A percentile compares a stretch with the other conserved stretches of the same genome.
Conservation (phyloP, 805 yeast genomes). For the Candida wancherniae region DNA sequence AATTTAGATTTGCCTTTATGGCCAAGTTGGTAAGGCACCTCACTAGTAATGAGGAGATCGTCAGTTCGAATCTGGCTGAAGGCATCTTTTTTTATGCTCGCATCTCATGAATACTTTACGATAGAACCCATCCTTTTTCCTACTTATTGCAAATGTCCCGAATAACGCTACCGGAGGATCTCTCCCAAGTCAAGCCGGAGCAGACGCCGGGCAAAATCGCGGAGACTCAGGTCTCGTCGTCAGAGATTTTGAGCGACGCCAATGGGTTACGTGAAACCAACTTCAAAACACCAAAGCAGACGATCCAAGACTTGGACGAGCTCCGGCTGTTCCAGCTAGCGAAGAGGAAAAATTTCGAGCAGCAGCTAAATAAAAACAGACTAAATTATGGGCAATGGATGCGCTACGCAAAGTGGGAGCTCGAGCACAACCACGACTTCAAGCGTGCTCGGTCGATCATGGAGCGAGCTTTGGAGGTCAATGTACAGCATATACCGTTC, state of each 20-base stretch:
- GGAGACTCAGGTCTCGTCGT: slow-evolving; percentile 57
- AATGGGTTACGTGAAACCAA: slow-evolving; percentile 43
- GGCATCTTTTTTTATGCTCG: slow-evolving; percentile 10
- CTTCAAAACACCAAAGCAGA: slow-evolving; percentile 39
- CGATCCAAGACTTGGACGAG: slow-evolving; percentile 73
- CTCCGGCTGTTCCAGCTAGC: slow-evolving; percentile 68
- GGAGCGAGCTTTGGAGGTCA: slow-evolving; percentile 81
- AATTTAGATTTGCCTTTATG: no score
- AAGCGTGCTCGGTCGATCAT: slow-evolving; percentile 79
- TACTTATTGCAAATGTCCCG: slow-evolving; percentile 4
- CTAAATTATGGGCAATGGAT: slow-evolving; percentile 85
- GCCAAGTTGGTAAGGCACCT: slow-evolving; percentile 28
- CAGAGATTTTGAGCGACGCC: slow-evolving; percentile 59
- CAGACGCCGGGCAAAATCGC: slow-evolving; percentile 22
- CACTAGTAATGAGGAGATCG: slow-evolving; percentile 41
- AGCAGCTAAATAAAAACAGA: slow-evolving; percentile 79
- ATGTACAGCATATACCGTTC: slow-evolving; percentile 68
- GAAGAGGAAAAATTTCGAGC: slow-evolving; percentile 78
- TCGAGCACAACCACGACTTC: slow-evolving; percentile 67
- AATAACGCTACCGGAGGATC: slow-evolving; percentile 12
- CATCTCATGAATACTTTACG: no score
- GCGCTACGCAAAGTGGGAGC: slow-evolving; percentile 85
- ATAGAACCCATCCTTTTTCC: neutral
- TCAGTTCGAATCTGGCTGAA: slow-evolving; percentile 27
- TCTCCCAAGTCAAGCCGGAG: slow-evolving; percentile 4